Evolutionary conservation across 768 basidiomycete genomes (phyloP).

Genomic region (Xerocomellus amylosporus): DNA sequence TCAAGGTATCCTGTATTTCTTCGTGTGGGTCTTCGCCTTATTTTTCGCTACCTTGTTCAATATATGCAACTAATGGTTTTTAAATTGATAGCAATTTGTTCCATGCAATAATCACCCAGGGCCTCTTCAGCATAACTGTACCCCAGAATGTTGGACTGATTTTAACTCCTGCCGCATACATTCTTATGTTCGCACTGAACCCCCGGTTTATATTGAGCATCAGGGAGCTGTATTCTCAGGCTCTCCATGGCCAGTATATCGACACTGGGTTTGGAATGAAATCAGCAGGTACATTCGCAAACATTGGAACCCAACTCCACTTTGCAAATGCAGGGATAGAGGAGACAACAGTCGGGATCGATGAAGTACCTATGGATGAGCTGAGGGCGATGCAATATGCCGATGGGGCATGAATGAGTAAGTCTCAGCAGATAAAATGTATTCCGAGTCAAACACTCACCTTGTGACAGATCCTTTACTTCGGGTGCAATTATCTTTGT

Average conservation of each 20-base stretch:
- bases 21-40: background rate
- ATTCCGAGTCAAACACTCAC: no score
- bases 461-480: no score
- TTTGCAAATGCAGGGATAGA: background rate
- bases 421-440: background rate
- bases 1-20: conserved; percentile 12
- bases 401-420: no score
- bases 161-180: background rate
- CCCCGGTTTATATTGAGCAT: conserved; percentile 9
- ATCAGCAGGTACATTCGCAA: background rate
- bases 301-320: background rate
- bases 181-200: background rate
- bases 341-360: background rate
- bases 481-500: no score
- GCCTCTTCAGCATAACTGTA: background rate
- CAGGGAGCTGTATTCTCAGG: background rate
- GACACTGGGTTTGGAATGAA: conserved; percentile 8
- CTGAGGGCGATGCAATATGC: background rate
- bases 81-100: conserved; percentile 1
- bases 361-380: background rate
- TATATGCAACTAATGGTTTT: background rate
- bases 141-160: background rate
- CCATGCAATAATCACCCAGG: background rate
- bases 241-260: background rate
- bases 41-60: background rate